These are phyloP conservation scores for Phytopythium litorale DNA, from an alignment of 352 stramenopile species.

Conservation along the genomic window DNA sequence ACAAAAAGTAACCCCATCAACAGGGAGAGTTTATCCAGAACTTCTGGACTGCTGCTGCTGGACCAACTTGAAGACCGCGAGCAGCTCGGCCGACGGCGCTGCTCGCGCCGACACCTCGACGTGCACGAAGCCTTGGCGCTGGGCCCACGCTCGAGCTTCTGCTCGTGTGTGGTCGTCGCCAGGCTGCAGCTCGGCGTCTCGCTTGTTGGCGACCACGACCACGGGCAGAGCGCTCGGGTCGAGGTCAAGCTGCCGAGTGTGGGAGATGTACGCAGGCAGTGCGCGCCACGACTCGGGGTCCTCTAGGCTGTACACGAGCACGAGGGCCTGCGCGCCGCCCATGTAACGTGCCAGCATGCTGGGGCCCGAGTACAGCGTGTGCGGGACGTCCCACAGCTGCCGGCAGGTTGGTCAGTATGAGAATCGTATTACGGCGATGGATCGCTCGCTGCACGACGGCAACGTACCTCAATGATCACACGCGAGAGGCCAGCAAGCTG, in stretches of 20 bases:
- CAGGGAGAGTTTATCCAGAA: too few relatives aligned
- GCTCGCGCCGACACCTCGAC: constrained; percentile 14
- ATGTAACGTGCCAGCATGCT: constrained; percentile 48
- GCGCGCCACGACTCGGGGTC: constrained; percentile 20
- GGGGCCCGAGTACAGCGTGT: constrained; percentile 38
- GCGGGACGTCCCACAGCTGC: constrained; percentile 64
- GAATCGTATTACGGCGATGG: not conserved
- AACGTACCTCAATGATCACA: constrained; percentile 40
- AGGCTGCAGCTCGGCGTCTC: constrained; percentile 12
- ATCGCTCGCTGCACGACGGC: not conserved
- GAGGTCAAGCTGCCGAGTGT: constrained; percentile 11
- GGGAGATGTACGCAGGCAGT: constrained; percentile 21
- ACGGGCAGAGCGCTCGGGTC: constrained; percentile 9
- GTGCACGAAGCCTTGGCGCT: constrained; percentile 10
- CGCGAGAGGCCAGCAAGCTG: constrained; percentile 28
- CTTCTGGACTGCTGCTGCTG: too few relatives aligned
- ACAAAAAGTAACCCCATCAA: too few relatives aligned
- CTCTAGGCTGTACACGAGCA: constrained; percentile 45
- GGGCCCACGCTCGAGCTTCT: constrained; percentile 15
- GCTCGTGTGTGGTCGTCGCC: not conserved
- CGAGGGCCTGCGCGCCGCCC: constrained; percentile 16
- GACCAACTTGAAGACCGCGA: constrained; percentile 20
- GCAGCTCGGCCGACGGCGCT: constrained; percentile 6
- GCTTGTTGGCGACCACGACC: constrained; percentile 27
- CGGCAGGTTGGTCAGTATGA: not conserved